phyloP scores from a whole-genome alignment of 768 basidiomycete genomes.

The Trametes cinnabarina region DNA sequence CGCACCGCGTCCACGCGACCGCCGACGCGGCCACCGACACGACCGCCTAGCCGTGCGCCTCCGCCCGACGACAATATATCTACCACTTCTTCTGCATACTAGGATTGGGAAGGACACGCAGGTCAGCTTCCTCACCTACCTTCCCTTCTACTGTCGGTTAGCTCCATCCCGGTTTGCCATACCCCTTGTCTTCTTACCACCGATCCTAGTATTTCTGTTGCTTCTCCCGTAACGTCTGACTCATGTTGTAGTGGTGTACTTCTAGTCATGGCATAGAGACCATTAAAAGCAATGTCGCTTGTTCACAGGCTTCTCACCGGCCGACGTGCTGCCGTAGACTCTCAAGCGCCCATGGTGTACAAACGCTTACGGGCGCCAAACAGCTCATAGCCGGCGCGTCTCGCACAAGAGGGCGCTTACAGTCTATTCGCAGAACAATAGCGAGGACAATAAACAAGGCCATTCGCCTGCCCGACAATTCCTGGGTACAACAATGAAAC shows the following conservation, averaged over 20 bases:
- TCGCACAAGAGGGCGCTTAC: constrained; percentile 11
- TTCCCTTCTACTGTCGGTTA: not conserved
- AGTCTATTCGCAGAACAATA: constrained; percentile 15
- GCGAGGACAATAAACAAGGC: constrained; percentile 13
- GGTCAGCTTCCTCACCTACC: not conserved
- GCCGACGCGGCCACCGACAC: constrained; percentile 11
- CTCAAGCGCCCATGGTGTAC: not conserved
- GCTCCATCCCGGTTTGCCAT: not conserved
- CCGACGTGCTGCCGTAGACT: not conserved
- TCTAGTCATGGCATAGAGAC: not conserved
- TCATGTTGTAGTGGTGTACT: not conserved
- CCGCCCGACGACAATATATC: not conserved
- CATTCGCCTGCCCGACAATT: constrained; percentile 12
- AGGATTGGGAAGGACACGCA: not conserved
- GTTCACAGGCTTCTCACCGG: not conserved
- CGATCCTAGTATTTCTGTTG: not conserved
- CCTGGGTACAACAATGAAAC: constrained; percentile 23
- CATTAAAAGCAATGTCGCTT: not conserved
- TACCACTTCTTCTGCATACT: not conserved
- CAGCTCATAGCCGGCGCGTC: not conserved
- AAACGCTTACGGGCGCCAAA: constrained; percentile 4
- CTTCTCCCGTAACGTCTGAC: not conserved
- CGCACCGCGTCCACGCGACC: constrained; percentile 16
- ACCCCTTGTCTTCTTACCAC: not conserved
- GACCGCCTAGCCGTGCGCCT: constrained; percentile 13